A percentile compares a stretch with the other conserved stretches of the same genome.
phyloP scores from a whole-genome alignment of 1,284 basidiomycete genomes.

The Porodaedalea pini region DNA sequence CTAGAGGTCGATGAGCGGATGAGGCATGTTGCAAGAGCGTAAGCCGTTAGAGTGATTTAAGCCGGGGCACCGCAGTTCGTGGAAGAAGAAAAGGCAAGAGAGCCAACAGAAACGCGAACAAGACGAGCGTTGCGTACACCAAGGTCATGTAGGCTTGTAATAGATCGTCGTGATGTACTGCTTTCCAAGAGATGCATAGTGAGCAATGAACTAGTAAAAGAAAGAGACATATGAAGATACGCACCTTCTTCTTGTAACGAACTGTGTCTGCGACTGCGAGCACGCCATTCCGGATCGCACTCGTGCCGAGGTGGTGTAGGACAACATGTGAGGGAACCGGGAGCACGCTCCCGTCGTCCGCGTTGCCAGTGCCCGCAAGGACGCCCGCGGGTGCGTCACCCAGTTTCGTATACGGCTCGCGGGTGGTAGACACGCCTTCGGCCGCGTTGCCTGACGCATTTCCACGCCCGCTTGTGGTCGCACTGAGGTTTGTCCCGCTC shows the following conservation, averaged over 20 bases:
- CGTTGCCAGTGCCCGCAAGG: constrained; percentile 37
- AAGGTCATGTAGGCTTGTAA: constrained; percentile 51
- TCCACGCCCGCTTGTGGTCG: constrained; percentile 29
- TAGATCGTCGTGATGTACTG: constrained; percentile 68
- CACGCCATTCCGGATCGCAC: constrained; percentile 92
- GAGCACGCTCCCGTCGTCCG: constrained; percentile 90
- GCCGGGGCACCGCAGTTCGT: background rate
- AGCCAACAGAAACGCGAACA: background rate
- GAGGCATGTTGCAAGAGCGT: background rate
- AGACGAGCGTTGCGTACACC: background rate
- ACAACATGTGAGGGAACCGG: constrained; percentile 95
- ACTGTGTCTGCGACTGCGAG: constrained; percentile 93
- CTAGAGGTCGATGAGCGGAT: constrained; percentile 6
- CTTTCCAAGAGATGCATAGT: background rate
- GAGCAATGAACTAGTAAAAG: constrained; percentile 14
- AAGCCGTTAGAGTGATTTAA: background rate
- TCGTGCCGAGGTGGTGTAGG: constrained; percentile 93
- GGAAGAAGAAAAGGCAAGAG: background rate
- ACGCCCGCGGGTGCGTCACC: constrained; percentile 27
- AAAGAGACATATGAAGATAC: constrained; percentile 26
- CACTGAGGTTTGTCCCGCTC: constrained; percentile 40
- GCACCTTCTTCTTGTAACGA: constrained; percentile 89
- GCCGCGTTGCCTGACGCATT: constrained; percentile 33
- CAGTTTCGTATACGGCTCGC: constrained; percentile 26
- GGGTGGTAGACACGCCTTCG: constrained; percentile 29